Percentiles rank a stretch among this genome's conserved stretches.
Evolutionary conservation across 2,329 filamentous ascomycete species (phyloP).

Genomic region (Pyrenophora seminiperda): DNA sequence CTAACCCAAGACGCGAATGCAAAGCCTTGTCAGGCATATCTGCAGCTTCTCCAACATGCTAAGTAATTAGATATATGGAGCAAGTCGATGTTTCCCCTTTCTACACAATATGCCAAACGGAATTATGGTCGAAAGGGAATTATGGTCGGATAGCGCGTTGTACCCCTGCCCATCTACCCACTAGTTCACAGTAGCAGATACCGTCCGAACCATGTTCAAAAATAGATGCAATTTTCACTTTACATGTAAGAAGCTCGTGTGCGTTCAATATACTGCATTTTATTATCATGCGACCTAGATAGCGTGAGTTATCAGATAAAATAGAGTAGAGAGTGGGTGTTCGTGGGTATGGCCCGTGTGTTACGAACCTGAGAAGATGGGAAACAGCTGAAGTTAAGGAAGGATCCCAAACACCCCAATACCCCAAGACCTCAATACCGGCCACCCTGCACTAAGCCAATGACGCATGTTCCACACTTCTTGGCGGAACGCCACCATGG

Average conservation of each 20-base stretch:
- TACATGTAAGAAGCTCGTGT: neutral
- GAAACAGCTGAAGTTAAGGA: no score
- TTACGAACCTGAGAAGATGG: no score
- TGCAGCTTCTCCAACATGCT: no score
- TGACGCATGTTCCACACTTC: neutral
- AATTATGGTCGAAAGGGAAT: slow-evolving; percentile 1
- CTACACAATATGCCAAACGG: neutral
- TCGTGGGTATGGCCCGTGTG: no score
- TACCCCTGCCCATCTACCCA: neutral
- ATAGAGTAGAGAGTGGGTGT: neutral
- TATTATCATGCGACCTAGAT: neutral
- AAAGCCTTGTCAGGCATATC: no score
- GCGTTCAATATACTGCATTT: neutral
- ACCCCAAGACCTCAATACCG: neutral
- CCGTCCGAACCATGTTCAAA: neutral
- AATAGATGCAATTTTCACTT: neutral
- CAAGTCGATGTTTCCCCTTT: no score
- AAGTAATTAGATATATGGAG: no score
- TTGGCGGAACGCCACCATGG: neutral
- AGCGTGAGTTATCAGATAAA: neutral
- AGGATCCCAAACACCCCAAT: no score
- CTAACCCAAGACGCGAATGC: no score
- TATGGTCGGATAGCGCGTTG: no score
- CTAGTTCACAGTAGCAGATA: neutral
- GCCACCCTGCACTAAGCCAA: neutral